These are phyloP conservation scores for Scenedesmus sp. DNA, from an alignment of 163 green algal species.

Conservation along the genomic window DNA sequence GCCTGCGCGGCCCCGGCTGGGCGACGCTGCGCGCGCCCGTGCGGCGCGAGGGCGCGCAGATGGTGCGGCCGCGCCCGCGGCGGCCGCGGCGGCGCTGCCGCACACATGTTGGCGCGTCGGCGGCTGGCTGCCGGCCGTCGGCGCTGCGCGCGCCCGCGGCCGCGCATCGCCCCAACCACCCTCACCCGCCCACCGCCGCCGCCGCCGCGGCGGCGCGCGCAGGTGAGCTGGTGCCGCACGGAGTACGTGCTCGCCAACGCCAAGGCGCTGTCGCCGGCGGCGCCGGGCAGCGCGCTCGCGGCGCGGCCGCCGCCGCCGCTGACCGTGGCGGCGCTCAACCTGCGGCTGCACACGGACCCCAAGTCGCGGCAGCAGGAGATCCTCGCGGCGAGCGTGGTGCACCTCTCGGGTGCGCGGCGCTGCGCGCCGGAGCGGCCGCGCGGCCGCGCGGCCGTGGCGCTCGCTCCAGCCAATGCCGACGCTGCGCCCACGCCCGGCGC, in stretches of 20 bases:
- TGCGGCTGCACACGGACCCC: constrained; percentile 88
- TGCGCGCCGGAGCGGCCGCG: neutral
- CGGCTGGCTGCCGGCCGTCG: neutral
- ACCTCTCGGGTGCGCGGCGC: constrained; percentile 21
- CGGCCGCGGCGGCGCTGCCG: too few species aligned
- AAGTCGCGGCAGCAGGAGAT: constrained; percentile 64
- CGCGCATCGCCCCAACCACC: too few species aligned
- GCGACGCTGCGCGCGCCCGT: constrained; percentile 71
- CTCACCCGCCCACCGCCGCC: too few species aligned
- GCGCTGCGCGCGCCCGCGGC: too few species aligned
- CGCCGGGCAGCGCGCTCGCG: constrained; percentile 24
- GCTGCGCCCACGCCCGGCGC: too few species aligned
- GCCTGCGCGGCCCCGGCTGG: constrained; percentile 94
- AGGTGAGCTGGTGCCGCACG: constrained; percentile 94
- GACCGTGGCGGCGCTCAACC: constrained; percentile 85
- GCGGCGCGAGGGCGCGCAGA: constrained; percentile 55
- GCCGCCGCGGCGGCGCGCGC: constrained; percentile 11
- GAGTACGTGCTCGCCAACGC: constrained; percentile 78
- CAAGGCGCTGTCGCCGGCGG: constrained; percentile 69
- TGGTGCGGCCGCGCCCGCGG: too few species aligned
- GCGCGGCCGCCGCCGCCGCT: constrained; percentile 74
- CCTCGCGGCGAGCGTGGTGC: constrained; percentile 59
- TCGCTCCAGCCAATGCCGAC: too few species aligned
- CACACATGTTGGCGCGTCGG: too few species aligned
- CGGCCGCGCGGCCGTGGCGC: constrained; percentile 59